Conservation (phyloP, 2,329 filamentous ascomycete species). For the Colletotrichum melonis region DNA sequence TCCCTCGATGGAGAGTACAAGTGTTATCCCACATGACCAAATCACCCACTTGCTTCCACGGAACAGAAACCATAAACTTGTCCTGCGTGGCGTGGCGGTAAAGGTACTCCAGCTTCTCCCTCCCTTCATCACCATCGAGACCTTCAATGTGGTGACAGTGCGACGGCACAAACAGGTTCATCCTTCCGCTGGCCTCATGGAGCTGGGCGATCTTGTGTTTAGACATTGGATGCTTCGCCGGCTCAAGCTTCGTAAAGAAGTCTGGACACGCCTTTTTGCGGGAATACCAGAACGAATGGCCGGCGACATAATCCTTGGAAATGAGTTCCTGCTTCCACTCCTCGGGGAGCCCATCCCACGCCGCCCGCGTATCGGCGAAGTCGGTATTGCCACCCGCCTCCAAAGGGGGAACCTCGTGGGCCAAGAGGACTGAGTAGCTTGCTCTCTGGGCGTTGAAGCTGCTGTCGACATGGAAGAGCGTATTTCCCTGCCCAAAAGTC, state of each 20-base stretch:
- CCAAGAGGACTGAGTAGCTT: constrained; percentile 62
- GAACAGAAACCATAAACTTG: constrained; percentile 57
- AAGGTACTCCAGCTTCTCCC: constrained; percentile 52
- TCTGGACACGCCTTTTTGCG: constrained; percentile 62
- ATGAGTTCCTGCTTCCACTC: constrained; percentile 48
- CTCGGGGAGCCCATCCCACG: constrained; percentile 57
- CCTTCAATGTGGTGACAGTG: constrained; percentile 65
- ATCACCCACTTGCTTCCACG: constrained; percentile 62
- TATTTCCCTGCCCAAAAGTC: constrained; percentile 51
- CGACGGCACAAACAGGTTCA: constrained; percentile 64
- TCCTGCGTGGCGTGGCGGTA: constrained; percentile 58
- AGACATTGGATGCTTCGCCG: constrained; percentile 48
- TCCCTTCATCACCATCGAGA: constrained; percentile 47
- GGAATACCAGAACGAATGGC: constrained; percentile 64
- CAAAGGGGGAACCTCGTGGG: constrained; percentile 59
- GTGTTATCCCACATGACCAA: constrained; percentile 71
- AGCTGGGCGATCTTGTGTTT: constrained; percentile 61
- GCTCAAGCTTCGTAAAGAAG: constrained; percentile 58
- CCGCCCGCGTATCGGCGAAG: constrained; percentile 64
- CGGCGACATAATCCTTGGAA: constrained; percentile 55
- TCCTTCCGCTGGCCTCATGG: constrained; percentile 62
- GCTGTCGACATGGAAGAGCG: constrained; percentile 65
- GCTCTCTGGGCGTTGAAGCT: constrained; percentile 66
- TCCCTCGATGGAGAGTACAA: constrained; percentile 64
- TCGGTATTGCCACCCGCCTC: constrained; percentile 62